Evolutionary conservation across 106 monocot species (phyloP), one percentile per base, ranked within the genome.

Genomic region (Dioscorea alata): DNA sequence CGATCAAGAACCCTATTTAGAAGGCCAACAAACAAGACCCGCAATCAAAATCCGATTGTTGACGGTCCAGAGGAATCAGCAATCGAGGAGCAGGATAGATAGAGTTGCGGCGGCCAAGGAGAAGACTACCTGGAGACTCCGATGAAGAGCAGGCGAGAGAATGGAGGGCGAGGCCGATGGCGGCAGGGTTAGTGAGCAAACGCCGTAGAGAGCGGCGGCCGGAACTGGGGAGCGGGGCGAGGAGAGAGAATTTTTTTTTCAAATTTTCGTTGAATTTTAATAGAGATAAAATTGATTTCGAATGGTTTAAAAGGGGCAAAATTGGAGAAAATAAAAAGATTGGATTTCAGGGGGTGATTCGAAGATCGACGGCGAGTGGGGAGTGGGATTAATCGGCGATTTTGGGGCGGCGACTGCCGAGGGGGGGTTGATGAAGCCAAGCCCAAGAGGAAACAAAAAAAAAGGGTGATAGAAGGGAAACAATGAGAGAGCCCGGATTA

Each of bases 171-270:
- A 15, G 19, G 49, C 48, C 22, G 8, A 6, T 17, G n/a, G 48
- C 20, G 76, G 65, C 50, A 71, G 61, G 50, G 54, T 59, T 67
- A 59, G 68, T 35, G 51, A 68, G 28, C 67, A 71, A 23, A 67
- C 71, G 61, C 61, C 70, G 63, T 66, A 15, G 70, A 33, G 13
- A 0, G 73, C 60, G 62, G 76, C 31, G 59, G 59, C 23, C 59
- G 34, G 64, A 25, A 12, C 9, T 53, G 1, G 67, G 25, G 23
- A 50, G 60, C 35, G 60, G 60, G 49, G 64, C 51, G 10, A 71
- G 60, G 69, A 65, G 69, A 22, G 69, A 24, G 18, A 4, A 42
- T 28, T 15, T n/a, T 58, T 59, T 59, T 59, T 59, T 59, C 59
- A 23, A 53, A 56, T 51, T 68, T 75, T 35, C 73, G 62, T 52